Base-by-base conservation (phyloP, 2,329 filamentous ascomycete species). In the Ceratocystis harringtonii region DNA sequence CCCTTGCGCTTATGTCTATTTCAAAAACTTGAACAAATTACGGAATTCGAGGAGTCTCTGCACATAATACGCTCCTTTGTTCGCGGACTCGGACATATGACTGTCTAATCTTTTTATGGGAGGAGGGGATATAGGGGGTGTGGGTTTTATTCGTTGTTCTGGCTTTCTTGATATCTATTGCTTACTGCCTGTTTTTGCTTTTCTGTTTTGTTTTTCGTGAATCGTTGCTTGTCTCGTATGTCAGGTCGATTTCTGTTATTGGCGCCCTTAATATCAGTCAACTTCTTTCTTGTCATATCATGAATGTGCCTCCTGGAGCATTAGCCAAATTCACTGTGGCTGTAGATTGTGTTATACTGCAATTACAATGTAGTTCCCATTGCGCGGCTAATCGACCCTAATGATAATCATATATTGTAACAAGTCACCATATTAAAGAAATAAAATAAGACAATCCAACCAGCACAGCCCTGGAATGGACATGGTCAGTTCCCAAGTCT, bases 111-210 rank as follows among this genome's bases (percentile, higher is more conserved):
- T 28, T 48, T 19, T 62, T 32, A n/a, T 25, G 41, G 22, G 25
- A 15, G 30, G 43, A 28, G 43, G 7, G 61, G 19, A 62, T 50
- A 30, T 48, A 48, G n/a, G 25, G 41, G 61, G 1, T n/a, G 1
- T n/a, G 61, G 28, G 15, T 15, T 28, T 62, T 45, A 44, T 22
- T 55, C 10, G 43, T 3, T 57, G 63, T 36, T 58, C 43, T 41
- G 36, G 36, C 41, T 62, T 55, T 65, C 25, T 55, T 41, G 64
- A 43, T 65, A 60, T 65, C 30, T 44, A 19, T 62, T 61, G 58
- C 17, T 61, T 45, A n/a, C 17, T 30, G 28, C 50, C 12, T 55
- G 41, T 5, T 41, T 28, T 62, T 61, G 17, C 30, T 19, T 32
- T 62, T 22, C 5, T 62, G 60, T 19, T 45, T 50, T 36, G 19